phyloP scores from a whole-genome alignment of 2,329 filamentous ascomycete species.

The Ophiostoma sp. region DNA sequence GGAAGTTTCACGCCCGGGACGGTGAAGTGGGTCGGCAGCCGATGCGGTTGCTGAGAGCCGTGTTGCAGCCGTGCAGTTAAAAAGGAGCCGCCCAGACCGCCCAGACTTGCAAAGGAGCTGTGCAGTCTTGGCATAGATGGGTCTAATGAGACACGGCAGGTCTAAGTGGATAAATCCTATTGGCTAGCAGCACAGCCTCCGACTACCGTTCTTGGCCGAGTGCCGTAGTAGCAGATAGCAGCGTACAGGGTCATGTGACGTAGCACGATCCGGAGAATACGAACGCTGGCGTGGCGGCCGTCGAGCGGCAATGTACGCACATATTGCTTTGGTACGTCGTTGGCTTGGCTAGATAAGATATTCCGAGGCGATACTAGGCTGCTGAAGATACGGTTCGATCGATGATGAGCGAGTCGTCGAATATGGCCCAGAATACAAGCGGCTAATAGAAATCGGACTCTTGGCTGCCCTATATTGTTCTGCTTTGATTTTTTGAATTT shows the following conservation, averaged over 20 bases:
- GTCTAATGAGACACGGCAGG: background rate
- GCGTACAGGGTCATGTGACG: conserved; percentile 1
- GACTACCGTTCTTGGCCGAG: conserved; percentile 21
- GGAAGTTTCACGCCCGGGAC: conserved; percentile 21
- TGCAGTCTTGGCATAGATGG: conserved; percentile 13
- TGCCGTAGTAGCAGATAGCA: conserved; percentile 13
- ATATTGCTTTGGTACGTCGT: background rate
- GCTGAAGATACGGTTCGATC: background rate
- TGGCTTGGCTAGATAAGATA: background rate
- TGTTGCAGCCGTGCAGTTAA: conserved; percentile 14
- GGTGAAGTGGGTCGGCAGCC: conserved; percentile 19
- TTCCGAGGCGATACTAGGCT: background rate
- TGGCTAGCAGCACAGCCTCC: conserved; percentile 12
- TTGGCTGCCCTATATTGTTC: background rate
- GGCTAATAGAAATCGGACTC: background rate
- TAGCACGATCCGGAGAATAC: conserved; percentile 1
- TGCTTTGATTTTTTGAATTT: no score
- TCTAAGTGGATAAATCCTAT: conserved; percentile 9
- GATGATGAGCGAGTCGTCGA: background rate
- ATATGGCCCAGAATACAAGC: background rate
- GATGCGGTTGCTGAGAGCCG: conserved; percentile 17
- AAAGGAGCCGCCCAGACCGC: conserved; percentile 14
- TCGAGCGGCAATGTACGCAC: background rate
- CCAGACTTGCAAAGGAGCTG: conserved; percentile 6
- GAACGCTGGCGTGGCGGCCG: background rate